Percentiles rank a stretch among this genome's conserved stretches.
Conservation (phyloP, 257 asterid species). For the Paulownia fortunei region DNA sequence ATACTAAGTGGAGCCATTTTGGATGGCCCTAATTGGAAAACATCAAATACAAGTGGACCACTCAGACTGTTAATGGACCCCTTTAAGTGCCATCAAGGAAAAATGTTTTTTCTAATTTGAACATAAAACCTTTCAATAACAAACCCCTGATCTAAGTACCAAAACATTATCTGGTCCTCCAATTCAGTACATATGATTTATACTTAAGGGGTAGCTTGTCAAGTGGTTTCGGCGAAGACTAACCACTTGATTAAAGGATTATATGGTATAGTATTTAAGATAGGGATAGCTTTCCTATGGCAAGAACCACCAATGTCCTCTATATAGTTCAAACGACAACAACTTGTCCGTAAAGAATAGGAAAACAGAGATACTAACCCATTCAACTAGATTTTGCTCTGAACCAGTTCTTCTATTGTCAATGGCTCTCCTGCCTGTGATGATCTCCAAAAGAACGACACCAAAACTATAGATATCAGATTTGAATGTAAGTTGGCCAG, state of each 20-base stretch:
- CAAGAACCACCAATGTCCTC: neutral
- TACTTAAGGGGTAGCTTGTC: neutral
- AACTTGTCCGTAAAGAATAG: neutral
- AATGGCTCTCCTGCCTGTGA: constrained; percentile 48
- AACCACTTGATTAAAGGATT: neutral
- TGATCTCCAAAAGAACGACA: constrained; percentile 52
- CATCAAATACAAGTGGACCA: constrained; percentile 7
- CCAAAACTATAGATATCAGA: constrained; percentile 59
- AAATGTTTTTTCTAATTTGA: neutral
- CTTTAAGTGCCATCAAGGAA: too few species aligned
- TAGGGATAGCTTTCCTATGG: neutral
- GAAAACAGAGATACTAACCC: constrained; percentile 39
- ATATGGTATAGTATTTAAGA: neutral
- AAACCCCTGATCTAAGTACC: neutral
- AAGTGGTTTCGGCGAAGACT: neutral
- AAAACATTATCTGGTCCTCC: constrained; percentile 1
- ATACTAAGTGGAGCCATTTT: constrained; percentile 19
- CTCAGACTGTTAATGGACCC: too few species aligned
- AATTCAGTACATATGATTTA: neutral
- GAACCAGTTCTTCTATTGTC: constrained; percentile 34
- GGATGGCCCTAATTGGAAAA: constrained; percentile 6
- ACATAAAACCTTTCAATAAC: too few species aligned
- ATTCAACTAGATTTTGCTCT: constrained; percentile 45
- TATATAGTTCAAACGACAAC: neutral
- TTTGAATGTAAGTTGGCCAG: constrained; percentile 58